Evolutionary conservation across 495 filamentous ascomycete species (phyloP).

Genomic region (Penicillium egyptiacum): DNA sequence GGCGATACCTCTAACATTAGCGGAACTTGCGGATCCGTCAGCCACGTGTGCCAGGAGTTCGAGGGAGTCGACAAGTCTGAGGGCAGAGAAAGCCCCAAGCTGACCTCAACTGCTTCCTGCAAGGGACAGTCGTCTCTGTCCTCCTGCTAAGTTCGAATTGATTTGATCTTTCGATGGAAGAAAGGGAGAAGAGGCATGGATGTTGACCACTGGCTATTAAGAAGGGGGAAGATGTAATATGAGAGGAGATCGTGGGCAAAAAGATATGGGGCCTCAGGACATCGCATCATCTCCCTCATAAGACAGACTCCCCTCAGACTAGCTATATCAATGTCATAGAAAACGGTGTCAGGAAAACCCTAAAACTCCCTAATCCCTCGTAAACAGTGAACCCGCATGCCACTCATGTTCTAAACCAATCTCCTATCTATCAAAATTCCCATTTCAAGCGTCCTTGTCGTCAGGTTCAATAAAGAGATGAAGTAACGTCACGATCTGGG

Average conservation of each 20-base stretch:
- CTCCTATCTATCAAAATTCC: no score
- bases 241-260: neutral
- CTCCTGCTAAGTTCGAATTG: neutral
- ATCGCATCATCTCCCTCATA: neutral
- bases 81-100: constrained; percentile 1
- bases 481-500: no score
- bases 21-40: constrained; percentile 29
- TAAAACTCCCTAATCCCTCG: neutral
- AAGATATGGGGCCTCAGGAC: neutral
- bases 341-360: neutral
- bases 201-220: neutral
- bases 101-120: constrained; percentile 3
- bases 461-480: no score
- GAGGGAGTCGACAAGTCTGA: constrained; percentile 26
- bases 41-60: constrained; percentile 45
- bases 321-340: neutral
- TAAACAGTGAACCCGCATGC: neutral
- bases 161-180: neutral
- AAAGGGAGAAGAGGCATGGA: neutral
- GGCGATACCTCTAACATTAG: constrained; percentile 23
- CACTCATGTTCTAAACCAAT: no score
- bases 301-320: neutral
- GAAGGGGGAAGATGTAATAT: neutral
- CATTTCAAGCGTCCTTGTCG: no score
- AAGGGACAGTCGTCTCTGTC: constrained; percentile 6